These are phyloP conservation scores for Lathyrus tuberosus DNA, from an alignment of 306 rosid genomes.

Conservation along the genomic window DNA sequence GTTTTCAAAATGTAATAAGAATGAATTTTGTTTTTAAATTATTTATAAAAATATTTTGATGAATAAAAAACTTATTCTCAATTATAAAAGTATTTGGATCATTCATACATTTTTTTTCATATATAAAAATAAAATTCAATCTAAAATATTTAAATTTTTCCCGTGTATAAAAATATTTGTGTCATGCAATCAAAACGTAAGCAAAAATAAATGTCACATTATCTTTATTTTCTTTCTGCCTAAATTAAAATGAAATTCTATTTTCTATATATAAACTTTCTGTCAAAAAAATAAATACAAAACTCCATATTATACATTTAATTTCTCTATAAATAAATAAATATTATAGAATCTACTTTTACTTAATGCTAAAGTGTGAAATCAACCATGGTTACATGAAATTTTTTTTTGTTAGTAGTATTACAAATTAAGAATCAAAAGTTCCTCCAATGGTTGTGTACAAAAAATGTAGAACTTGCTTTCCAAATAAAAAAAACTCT, in stretches of 20 bases:
- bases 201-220: not conserved
- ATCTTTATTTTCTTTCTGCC: not conserved
- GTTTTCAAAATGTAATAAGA: too few relatives aligned
- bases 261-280: conserved; percentile 35
- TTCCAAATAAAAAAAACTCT: not conserved
- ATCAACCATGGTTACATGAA: conserved; percentile 34
- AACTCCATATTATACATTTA: conserved; percentile 33
- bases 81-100: too few relatives aligned
- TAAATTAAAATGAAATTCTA: not conserved
- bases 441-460: conserved; percentile 16
- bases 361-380: conserved; percentile 21
- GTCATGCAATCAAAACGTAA: too few relatives aligned
- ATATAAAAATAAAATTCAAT: too few relatives aligned
- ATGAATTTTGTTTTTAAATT: too few relatives aligned
- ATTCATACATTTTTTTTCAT: too few relatives aligned
- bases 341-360: not conserved
- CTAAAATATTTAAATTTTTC: too few relatives aligned
- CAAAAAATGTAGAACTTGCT: conserved; percentile 26
- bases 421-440: not conserved
- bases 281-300: conserved; percentile 1
- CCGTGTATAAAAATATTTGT: too few relatives aligned
- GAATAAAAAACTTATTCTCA: too few relatives aligned
- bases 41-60: too few relatives aligned
- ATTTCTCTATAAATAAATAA: not conserved
- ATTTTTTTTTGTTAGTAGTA: not conserved